phyloP scores from a whole-genome alignment of 768 basidiomycete genomes.

The Termitomyces sp. region DNA sequence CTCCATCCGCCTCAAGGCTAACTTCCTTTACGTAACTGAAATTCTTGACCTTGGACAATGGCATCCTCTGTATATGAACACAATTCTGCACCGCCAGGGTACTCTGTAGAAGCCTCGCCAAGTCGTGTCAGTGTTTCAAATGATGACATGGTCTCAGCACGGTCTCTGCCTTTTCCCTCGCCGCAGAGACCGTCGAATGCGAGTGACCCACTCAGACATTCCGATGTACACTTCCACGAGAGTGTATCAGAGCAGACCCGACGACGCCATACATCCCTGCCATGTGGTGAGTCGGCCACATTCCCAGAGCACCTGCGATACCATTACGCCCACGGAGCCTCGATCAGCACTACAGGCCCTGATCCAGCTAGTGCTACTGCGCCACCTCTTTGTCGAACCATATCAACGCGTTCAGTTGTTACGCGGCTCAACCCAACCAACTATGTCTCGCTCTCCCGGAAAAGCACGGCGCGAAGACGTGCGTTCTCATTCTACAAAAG shows the following conservation, averaged over 20 bases:
- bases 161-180: not conserved
- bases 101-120: not conserved
- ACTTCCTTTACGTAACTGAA: not conserved
- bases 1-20: no score
- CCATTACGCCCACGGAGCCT: constrained; percentile 7
- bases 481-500: constrained; percentile 12
- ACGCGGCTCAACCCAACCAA: constrained; percentile 20
- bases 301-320: constrained; percentile 1
- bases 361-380: not conserved
- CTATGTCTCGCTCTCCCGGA: constrained; percentile 26
- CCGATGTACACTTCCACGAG: not conserved
- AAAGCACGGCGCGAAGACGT: constrained; percentile 17
- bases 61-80: not conserved
- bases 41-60: no score
- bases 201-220: not conserved
- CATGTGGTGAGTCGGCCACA: constrained; percentile 1
- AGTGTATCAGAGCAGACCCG: not conserved
- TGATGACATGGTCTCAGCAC: not conserved
- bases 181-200: not conserved
- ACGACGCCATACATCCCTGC: constrained; percentile 4
- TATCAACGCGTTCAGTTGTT: not conserved
- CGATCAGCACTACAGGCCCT: constrained; percentile 3
- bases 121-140: not conserved
- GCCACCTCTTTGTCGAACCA: not conserved
- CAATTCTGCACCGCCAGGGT: not conserved